phyloP scores from a whole-genome alignment of 2,329 filamentous ascomycete species.

The Alternaria ethzedia region DNA sequence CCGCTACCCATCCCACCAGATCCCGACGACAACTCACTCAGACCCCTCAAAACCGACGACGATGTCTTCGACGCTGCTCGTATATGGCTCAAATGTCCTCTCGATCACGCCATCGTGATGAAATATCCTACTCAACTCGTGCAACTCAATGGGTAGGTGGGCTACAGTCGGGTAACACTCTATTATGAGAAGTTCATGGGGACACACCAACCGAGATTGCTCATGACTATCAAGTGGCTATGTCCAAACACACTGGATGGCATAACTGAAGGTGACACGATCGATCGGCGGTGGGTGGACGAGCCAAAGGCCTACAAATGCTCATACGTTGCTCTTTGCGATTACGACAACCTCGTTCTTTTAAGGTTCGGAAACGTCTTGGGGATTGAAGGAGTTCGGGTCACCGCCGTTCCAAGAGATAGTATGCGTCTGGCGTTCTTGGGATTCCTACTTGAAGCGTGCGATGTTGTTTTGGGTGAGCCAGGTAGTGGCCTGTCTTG shows the following conservation, averaged over 20 bases:
- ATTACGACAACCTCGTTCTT: background rate
- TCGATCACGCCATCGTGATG: background rate
- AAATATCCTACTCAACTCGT: background rate
- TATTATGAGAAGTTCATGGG: background rate
- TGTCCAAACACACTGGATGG: background rate
- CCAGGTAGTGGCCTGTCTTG: background rate
- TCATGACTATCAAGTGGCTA: background rate
- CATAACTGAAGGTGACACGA: background rate
- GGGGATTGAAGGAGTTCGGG: background rate
- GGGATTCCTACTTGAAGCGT: background rate
- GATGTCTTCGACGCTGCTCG: background rate
- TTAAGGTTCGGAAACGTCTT: background rate
- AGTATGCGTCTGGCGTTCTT: background rate
- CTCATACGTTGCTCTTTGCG: background rate
- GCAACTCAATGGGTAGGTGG: background rate
- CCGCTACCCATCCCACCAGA: background rate
- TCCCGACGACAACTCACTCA: too few species aligned
- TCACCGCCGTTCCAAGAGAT: background rate
- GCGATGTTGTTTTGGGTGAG: background rate
- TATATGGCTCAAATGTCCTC: background rate
- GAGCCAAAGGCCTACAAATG: background rate
- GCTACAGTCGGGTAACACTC: background rate
- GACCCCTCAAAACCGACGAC: background rate
- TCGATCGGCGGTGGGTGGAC: background rate
- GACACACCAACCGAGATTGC: background rate